Percentiles rank a stretch among this genome's conserved stretches.
phyloP scores from a whole-genome alignment of 805 yeast species.

The Ogataea degrootiae region DNA sequence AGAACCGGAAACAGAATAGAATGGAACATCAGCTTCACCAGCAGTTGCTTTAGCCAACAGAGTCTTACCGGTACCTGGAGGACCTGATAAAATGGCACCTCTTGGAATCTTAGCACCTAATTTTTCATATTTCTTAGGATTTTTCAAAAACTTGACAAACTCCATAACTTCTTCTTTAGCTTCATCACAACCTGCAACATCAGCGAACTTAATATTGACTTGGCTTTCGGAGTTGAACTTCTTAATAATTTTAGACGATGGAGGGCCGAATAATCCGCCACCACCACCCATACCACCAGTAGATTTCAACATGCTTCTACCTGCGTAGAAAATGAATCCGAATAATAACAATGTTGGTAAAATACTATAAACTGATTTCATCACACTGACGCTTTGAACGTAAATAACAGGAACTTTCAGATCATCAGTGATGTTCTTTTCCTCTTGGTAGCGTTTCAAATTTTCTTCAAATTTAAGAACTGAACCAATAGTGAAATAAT shows the following conservation, averaged over 20 bases:
- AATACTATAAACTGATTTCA: slow-evolving; percentile 62
- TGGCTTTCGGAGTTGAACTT: slow-evolving; percentile 79
- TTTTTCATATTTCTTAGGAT: slow-evolving; percentile 78
- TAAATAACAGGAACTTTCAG: slow-evolving; percentile 78
- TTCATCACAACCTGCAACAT: slow-evolving; percentile 94
- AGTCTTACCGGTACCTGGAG: slow-evolving; percentile 97
- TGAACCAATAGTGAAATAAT: slow-evolving; percentile 80
- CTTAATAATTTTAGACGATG: slow-evolving; percentile 73
- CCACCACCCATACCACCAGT: slow-evolving; percentile 55
- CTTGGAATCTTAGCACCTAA: slow-evolving; percentile 93
- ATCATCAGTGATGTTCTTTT: slow-evolving; percentile 57
- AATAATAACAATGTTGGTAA: slow-evolving; percentile 76
- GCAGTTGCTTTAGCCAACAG: slow-evolving; percentile 92
- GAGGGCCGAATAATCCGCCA: slow-evolving; percentile 50
- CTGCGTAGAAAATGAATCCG: slow-evolving; percentile 72
- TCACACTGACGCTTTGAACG: slow-evolving; percentile 60
- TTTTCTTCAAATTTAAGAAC: slow-evolving; percentile 82
- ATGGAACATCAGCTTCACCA: slow-evolving; percentile 95
- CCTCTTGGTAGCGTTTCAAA: slow-evolving; percentile 67
- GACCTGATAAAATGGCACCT: slow-evolving; percentile 91
- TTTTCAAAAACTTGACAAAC: slow-evolving; percentile 82
- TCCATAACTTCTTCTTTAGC: slow-evolving; percentile 95
- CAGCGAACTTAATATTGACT: slow-evolving; percentile 75
- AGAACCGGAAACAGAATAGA: slow-evolving; percentile 85
- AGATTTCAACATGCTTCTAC: slow-evolving; percentile 49